Percentiles rank a stretch among this genome's conserved stretches.
These are phyloP conservation scores for Trypethelium eluteriae DNA, from an alignment of 495 filamentous ascomycete genomes.

Conservation along the genomic window DNA sequence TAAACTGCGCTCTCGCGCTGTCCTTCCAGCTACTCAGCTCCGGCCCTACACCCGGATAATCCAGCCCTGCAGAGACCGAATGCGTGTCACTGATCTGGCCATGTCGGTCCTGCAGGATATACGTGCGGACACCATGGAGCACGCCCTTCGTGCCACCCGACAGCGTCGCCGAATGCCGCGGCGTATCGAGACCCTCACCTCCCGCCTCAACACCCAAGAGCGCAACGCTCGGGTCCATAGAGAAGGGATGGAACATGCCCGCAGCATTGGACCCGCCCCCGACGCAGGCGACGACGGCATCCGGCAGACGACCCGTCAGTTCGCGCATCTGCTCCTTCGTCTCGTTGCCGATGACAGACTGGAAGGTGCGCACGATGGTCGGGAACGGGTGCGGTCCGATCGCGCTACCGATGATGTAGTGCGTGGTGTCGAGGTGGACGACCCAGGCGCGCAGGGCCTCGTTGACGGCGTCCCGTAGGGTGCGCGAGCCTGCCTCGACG, in stretches of 20 bases:
- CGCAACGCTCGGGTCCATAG: constrained; percentile 73
- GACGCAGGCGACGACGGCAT: constrained; percentile 93
- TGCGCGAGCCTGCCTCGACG: constrained; percentile 76
- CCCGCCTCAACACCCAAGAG: constrained; percentile 91
- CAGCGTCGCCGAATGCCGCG: constrained; percentile 81
- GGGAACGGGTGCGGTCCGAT: constrained; percentile 95
- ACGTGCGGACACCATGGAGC: constrained; percentile 90
- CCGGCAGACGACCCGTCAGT: constrained; percentile 77
- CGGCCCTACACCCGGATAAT: constrained; percentile 94
- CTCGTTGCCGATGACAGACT: constrained; percentile 86
- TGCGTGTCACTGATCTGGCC: constrained; percentile 94
- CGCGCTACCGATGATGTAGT: constrained; percentile 93
- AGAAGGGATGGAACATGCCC: constrained; percentile 96
- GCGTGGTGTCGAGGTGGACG: constrained; percentile 74
- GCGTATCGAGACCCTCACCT: constrained; percentile 87
- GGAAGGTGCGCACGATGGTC: constrained; percentile 91
- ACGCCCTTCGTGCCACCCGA: constrained; percentile 85
- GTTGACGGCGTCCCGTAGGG: constrained; percentile 91
- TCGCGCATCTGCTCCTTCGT: constrained; percentile 82
- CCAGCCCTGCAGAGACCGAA: constrained; percentile 92
- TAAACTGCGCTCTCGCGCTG: constrained; percentile 70
- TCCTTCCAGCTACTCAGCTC: constrained; percentile 94
- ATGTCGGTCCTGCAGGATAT: constrained; percentile 82
- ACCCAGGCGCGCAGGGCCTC: constrained; percentile 89
- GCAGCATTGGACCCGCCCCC: constrained; percentile 86